Percentiles rank a stretch among this genome's conserved stretches.
Evolutionary conservation across 345 rosid genomes (phyloP).

Genomic region (Salix suchowensis): DNA sequence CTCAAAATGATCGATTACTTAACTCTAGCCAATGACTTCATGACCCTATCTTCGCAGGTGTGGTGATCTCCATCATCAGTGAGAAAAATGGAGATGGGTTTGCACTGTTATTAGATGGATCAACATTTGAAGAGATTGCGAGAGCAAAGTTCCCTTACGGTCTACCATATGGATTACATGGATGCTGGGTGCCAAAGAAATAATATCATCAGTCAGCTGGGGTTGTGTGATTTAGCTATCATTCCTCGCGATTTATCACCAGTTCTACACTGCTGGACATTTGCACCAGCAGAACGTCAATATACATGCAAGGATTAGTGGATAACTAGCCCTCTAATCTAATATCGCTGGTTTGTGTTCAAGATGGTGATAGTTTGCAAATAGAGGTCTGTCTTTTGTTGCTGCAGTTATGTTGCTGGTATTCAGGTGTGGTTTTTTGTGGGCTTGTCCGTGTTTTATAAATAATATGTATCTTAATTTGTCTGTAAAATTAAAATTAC

Average conservation of each 20-base stretch:
- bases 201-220: background rate
- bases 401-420: no score
- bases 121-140: constrained; percentile 81
- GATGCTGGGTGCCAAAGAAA: constrained; percentile 83
- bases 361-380: background rate
- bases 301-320: background rate
- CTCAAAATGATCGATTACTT: background rate
- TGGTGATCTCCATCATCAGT: constrained; percentile 78
- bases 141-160: constrained; percentile 92
- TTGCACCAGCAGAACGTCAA: background rate
- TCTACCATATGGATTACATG: constrained; percentile 91
- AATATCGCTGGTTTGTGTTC: background rate
- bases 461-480: background rate
- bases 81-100: constrained; percentile 77
- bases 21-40: background rate
- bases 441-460: background rate
- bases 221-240: background rate
- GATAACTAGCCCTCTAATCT: background rate
- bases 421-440: background rate
- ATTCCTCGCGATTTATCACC: background rate
- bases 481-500: background rate
- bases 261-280: background rate
- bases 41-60: constrained; percentile 39
- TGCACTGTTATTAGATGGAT: constrained; percentile 74
- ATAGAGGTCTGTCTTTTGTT: no score